phyloP scores from a whole-genome alignment of 345 rosid genomes.

The Excoecaria agallocha region DNA sequence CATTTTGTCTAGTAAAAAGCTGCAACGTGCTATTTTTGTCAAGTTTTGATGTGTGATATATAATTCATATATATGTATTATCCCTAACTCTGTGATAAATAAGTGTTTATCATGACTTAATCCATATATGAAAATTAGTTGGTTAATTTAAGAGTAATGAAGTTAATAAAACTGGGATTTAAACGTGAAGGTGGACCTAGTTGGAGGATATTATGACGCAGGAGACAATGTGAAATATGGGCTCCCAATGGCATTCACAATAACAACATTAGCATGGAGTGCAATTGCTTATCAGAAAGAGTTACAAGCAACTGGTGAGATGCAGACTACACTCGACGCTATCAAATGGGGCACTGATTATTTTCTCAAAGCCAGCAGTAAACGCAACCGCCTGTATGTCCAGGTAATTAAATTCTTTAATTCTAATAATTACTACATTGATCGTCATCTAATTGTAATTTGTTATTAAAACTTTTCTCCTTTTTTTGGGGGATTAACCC shows the following conservation, averaged over 20 bases:
- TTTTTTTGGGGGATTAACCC: neutral
- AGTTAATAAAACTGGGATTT: neutral
- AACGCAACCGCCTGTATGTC: slow-evolving; percentile 50
- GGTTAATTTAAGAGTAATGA: no score
- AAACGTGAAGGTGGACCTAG: slow-evolving; percentile 55
- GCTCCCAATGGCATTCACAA: slow-evolving; percentile 85
- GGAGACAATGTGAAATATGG: slow-evolving; percentile 91
- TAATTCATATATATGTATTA: no score
- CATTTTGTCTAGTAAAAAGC: no score
- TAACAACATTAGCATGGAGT: slow-evolving; percentile 81
- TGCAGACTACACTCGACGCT: slow-evolving; percentile 40
- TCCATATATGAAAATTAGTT: no score
- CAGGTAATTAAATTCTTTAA: slow-evolving; percentile 43
- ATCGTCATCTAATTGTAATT: neutral
- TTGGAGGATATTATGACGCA: slow-evolving; percentile 88
- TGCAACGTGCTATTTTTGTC: no score
- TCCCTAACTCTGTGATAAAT: no score
- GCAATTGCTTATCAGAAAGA: slow-evolving; percentile 47
- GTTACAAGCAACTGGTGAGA: slow-evolving; percentile 51
- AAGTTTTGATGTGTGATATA: no score
- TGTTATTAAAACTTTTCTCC: neutral
- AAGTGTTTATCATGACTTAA: no score
- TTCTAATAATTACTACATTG: neutral
- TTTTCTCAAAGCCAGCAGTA: slow-evolving; percentile 61
- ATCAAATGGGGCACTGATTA: slow-evolving; percentile 96